A percentile compares a stretch with the other conserved stretches of the same genome.
These are phyloP conservation scores for Pythium guiyangense DNA, from an alignment of 352 stramenopile species.

Conservation along the genomic window DNA sequence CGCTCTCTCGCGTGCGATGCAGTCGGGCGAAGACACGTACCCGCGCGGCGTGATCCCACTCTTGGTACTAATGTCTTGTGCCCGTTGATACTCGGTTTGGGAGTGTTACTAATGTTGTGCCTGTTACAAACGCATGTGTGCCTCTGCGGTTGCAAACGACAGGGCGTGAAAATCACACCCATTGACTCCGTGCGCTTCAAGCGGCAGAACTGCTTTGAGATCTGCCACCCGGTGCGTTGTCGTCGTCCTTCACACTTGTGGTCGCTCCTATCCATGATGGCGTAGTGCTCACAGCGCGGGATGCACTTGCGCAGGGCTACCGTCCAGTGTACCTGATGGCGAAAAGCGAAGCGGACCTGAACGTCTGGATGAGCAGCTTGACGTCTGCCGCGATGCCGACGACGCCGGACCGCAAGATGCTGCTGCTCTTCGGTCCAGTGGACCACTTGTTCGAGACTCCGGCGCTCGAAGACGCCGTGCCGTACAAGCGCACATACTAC, in stretches of 20 bases:
- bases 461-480: slow-evolving; percentile 69
- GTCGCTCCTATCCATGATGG: too few relatives aligned
- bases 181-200: slow-evolving; percentile 79
- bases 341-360: slow-evolving; percentile 78
- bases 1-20: not conserved
- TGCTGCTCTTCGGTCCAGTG: slow-evolving; percentile 48
- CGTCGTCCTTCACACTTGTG: too few relatives aligned
- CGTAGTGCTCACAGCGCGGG: slow-evolving; percentile 1
- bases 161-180: slow-evolving; percentile 71
- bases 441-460: slow-evolving; percentile 77
- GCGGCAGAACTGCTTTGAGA: slow-evolving; percentile 85
- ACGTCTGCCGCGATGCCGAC: slow-evolving; percentile 77
- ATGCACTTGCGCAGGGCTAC: slow-evolving; percentile 47
- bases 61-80: slow-evolving; percentile 18
- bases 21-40: slow-evolving; percentile 85
- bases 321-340: slow-evolving; percentile 84
- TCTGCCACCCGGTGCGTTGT: slow-evolving; percentile 63
- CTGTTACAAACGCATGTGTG: slow-evolving; percentile 4
- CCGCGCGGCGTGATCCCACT: slow-evolving; percentile 76
- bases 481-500: slow-evolving; percentile 82
- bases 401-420: slow-evolving; percentile 60
- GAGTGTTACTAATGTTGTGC: not conserved
- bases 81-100: too few relatives aligned
- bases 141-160: too few relatives aligned
- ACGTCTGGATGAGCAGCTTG: slow-evolving; percentile 83